Evolutionary conservation across 2,329 filamentous ascomycete species (phyloP).

Genomic region (Arachnomyces sp.): DNA sequence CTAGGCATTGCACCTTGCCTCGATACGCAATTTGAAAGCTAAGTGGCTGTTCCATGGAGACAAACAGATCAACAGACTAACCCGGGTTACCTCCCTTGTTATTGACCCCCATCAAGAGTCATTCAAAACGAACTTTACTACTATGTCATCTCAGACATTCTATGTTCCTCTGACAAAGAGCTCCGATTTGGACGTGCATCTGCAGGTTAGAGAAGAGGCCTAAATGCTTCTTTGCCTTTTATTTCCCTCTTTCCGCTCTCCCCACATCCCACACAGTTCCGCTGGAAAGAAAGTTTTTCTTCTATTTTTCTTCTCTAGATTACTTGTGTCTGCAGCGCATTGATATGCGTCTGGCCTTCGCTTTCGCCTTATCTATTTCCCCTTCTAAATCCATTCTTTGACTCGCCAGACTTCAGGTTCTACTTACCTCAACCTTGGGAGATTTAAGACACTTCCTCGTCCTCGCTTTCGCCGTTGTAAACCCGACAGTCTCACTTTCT

Average conservation of each 20-base stretch:
- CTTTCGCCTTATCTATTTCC: slow-evolving; percentile 8
- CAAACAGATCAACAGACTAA: slow-evolving; percentile 12
- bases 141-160: too few relatives aligned
- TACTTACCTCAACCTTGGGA: slow-evolving; percentile 10
- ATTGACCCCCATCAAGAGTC: too few relatives aligned
- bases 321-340: too few relatives aligned
- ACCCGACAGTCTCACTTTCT: slow-evolving; percentile 1
- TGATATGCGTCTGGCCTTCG: slow-evolving; percentile 11
- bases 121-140: too few relatives aligned
- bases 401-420: background rate
- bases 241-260: too few relatives aligned
- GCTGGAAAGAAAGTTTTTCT: too few relatives aligned
- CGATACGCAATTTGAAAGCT: slow-evolving; percentile 10
- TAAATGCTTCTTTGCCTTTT: too few relatives aligned
- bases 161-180: too few relatives aligned
- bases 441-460: slow-evolving; percentile 9
- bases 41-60: slow-evolving; percentile 7
- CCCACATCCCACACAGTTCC: too few relatives aligned
- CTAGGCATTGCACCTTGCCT: slow-evolving; percentile 10
- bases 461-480: slow-evolving; percentile 1
- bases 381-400: slow-evolving; percentile 8
- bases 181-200: too few relatives aligned
- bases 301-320: slow-evolving; percentile 5
- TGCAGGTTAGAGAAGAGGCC: too few relatives aligned
- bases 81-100: background rate